These are phyloP conservation scores for Dactylellina sp. DNA, from an alignment of 2,329 filamentous ascomycete genomes.

Conservation along the genomic window DNA sequence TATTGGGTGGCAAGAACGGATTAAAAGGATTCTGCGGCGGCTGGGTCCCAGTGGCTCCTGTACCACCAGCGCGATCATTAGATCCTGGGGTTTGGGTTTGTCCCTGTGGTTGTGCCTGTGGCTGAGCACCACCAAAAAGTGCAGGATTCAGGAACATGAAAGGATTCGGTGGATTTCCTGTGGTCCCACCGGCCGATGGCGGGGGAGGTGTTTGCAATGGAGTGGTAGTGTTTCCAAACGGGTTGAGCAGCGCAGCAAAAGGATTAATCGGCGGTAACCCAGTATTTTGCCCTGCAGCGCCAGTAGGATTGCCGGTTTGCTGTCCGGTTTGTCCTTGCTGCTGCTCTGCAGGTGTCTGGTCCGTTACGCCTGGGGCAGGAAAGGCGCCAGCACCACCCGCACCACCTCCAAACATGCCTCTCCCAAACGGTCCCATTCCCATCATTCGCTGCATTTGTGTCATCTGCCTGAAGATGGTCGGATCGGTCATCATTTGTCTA, in stretches of 20 bases:
- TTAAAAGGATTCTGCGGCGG: conserved; percentile 65
- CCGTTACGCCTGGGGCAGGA: conserved; percentile 89
- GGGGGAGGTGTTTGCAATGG: conserved; percentile 61
- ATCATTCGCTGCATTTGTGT: conserved; percentile 80
- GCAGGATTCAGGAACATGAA: conserved; percentile 48
- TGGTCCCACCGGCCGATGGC: conserved; percentile 59
- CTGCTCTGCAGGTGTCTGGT: conserved; percentile 77
- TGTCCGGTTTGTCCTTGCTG: conserved; percentile 61
- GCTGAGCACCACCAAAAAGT: conserved; percentile 59
- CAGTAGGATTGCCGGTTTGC: conserved; percentile 25
- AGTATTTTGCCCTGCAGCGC: conserved; percentile 47
- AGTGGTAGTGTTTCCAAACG: conserved; percentile 22
- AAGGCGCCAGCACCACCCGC: conserved; percentile 70
- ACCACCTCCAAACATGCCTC: conserved; percentile 64
- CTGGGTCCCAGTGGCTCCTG: conserved; percentile 58
- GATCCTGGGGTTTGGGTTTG: conserved; percentile 58
- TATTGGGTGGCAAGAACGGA: conserved; percentile 68
- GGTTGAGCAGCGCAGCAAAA: conserved; percentile 71
- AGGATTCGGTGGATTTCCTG: conserved; percentile 43
- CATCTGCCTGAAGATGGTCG: conserved; percentile 82
- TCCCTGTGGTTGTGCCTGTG: conserved; percentile 61
- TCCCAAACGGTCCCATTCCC: conserved; percentile 67
- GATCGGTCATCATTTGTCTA: conserved; percentile 91
- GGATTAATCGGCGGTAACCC: conserved; percentile 67
- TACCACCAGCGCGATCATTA: conserved; percentile 9